A percentile compares a stretch with the other conserved stretches of the same genome.
phyloP scores from a whole-genome alignment of 2,329 filamentous ascomycete genomes.

The Fusarium vanettenii region DNA sequence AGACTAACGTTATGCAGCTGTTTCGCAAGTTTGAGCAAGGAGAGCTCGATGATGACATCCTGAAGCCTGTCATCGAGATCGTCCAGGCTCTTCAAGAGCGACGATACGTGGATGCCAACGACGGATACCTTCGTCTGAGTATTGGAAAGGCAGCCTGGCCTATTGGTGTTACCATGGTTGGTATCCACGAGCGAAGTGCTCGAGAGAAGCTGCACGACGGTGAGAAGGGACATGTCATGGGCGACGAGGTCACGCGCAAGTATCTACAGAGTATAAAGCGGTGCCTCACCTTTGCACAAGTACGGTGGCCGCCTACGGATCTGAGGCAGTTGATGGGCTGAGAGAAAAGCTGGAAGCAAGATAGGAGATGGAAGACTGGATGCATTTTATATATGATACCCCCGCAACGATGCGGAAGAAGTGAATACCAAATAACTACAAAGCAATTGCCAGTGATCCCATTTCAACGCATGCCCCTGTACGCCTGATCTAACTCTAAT shows the following conservation, averaged over 20 bases:
- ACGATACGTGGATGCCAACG: constrained; percentile 95
- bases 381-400: constrained; percentile 38
- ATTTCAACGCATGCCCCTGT: constrained; percentile 23
- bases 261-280: constrained; percentile 98
- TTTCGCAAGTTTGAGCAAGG: constrained; percentile 89
- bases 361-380: not conserved
- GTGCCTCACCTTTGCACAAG: constrained; percentile 95
- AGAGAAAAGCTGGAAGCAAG: not conserved
- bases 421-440: not conserved
- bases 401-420: constrained; percentile 14
- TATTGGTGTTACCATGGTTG: constrained; percentile 99
- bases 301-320: constrained; percentile 94
- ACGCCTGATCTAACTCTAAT: constrained; percentile 30
- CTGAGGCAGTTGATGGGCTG: constrained; percentile 91
- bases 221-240: constrained; percentile 93
- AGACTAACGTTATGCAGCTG: constrained; percentile 58
- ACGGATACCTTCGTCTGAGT: constrained; percentile 90
- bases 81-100: constrained; percentile 90
- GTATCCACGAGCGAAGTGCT: constrained; percentile 96
- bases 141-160: constrained; percentile 99
- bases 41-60: constrained; percentile 81
- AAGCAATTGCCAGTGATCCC: constrained; percentile 11
- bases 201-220: constrained; percentile 94
- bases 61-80: constrained; percentile 90
- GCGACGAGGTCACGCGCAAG: constrained; percentile 94